Evolutionary conservation across 371 early-diverging fungal genomes (phyloP).

Genomic region (Basidiobolus meristosporus): DNA sequence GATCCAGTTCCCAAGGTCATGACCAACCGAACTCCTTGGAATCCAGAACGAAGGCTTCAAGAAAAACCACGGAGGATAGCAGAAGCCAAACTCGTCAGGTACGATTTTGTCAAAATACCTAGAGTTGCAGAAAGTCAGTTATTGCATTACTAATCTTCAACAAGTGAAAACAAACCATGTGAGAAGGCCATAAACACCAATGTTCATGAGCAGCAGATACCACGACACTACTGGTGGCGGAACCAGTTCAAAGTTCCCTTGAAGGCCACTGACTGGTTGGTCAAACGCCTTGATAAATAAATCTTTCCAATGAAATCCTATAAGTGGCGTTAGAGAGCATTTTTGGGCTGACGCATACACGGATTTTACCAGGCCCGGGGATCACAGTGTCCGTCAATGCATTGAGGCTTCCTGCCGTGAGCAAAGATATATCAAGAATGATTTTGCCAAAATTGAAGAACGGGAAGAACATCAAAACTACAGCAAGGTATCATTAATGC

Average conservation of each 20-base stretch:
- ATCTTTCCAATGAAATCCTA: not conserved
- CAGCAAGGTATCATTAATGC: no score
- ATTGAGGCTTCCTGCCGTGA: constrained; percentile 35
- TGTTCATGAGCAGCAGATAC: constrained; percentile 33
- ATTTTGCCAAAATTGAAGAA: constrained; percentile 58
- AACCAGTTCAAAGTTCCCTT: constrained; percentile 6
- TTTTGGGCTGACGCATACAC: no score
- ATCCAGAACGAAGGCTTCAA: no score
- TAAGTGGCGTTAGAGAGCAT: not conserved
- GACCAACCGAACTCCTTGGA: no score
- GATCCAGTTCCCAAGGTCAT: no score
- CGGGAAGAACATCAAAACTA: constrained; percentile 30
- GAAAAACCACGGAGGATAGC: constrained; percentile 26
- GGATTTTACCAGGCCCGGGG: constrained; percentile 29
- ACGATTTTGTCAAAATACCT: constrained; percentile 44
- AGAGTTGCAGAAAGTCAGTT: no score
- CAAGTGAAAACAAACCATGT: no score
- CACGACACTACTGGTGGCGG: constrained; percentile 29
- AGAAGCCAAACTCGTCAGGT: constrained; percentile 41
- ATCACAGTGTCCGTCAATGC: constrained; percentile 26
- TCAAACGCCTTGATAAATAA: not conserved
- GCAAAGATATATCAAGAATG: constrained; percentile 33
- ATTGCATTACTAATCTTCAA: no score
- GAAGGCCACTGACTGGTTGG: not conserved
- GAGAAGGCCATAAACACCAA: constrained; percentile 21